Evolutionary conservation across 208 protist genomes (phyloP), one percentile per base, ranked within the genome.

Genomic region (Porcisia deanei): DNA sequence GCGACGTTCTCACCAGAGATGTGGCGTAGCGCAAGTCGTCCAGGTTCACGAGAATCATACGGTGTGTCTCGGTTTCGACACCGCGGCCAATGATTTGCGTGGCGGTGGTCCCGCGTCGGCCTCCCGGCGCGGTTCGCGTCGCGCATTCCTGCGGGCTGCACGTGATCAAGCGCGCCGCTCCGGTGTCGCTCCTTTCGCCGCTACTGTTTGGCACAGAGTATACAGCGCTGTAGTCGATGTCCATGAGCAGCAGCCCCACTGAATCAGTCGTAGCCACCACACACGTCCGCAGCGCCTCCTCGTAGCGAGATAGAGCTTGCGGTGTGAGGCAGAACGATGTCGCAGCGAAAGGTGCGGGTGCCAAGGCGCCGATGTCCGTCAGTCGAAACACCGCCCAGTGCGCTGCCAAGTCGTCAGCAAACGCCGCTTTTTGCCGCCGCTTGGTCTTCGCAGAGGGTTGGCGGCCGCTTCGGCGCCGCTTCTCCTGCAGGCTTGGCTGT

Each of bases 171-270:
- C 37, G 58, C 76, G 73, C 49, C 68, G 55, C 55, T 45, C 37
- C 37, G 64, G 16, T 7, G 37, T 22, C 52, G 43, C 39, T 61
- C 2, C 30, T n/a, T n/a, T 58, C 20, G 37, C 14, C 73, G 54
- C 22, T 25, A 65, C 9, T 34, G 9, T 43, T 9, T 49, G 45
- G 30, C 67, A 41, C 57, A 53, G 25, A 25, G 68, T 75, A 68
- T 12, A 88, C 66, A 18, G 59, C 64, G 79, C 76, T 78, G 76
- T 95, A 95, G 71, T 95, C 91, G 25, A 86, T 78, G 59, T 90
- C 91, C 10, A 73, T 69, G 3, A 89, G 76, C 37, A 95, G 79
- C 54, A 91, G 69, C 1, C 73, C 88, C 30, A 91, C 73, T 16
- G 57, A 79, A 45, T 88, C 83, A 0, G 77, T 60, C 14, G 77